Conservation (phyloP, 306 rosid species). For the Medicago truncatula region DNA sequence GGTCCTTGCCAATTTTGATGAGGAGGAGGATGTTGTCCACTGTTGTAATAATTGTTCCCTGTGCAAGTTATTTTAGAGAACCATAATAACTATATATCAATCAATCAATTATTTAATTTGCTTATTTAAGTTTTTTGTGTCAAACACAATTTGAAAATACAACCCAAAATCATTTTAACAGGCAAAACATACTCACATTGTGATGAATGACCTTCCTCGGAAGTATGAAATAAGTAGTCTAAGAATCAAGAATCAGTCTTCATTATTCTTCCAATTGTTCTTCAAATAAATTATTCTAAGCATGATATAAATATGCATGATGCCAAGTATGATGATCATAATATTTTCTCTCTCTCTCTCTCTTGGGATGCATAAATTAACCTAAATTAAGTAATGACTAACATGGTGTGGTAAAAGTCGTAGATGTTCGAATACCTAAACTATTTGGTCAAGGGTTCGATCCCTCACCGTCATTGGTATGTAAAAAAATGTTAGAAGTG, state of each 20-base stretch:
- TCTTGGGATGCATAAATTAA: not conserved
- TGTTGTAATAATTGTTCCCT: slow-evolving; percentile 51
- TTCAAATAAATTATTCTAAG: not conserved
- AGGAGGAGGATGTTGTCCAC: slow-evolving; percentile 38
- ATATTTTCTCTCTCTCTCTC: not conserved
- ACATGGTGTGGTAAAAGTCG: too few relatives aligned
- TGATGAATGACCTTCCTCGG: not conserved
- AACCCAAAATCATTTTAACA: not conserved
- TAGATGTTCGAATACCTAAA: too few relatives aligned
- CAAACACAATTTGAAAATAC: not conserved
- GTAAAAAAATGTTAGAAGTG: too few relatives aligned
- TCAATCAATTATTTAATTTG: not conserved
- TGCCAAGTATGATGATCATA: not conserved
- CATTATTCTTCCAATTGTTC: slow-evolving; percentile 13
- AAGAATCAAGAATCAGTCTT: slow-evolving; percentile 6
- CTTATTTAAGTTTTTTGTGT: not conserved
- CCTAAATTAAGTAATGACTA: too few relatives aligned
- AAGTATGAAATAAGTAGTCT: slow-evolving; percentile 11
- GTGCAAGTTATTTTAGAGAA: not conserved
- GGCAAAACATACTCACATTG: not conserved
- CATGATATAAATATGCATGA: slow-evolving; percentile 7
- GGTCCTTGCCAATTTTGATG: slow-evolving; percentile 53
- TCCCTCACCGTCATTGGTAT: too few relatives aligned
- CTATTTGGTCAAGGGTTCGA: too few relatives aligned
- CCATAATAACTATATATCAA: not conserved